phyloP scores from a whole-genome alignment of 1,284 basidiomycete genomes.

The Peniophora sp. region DNA sequence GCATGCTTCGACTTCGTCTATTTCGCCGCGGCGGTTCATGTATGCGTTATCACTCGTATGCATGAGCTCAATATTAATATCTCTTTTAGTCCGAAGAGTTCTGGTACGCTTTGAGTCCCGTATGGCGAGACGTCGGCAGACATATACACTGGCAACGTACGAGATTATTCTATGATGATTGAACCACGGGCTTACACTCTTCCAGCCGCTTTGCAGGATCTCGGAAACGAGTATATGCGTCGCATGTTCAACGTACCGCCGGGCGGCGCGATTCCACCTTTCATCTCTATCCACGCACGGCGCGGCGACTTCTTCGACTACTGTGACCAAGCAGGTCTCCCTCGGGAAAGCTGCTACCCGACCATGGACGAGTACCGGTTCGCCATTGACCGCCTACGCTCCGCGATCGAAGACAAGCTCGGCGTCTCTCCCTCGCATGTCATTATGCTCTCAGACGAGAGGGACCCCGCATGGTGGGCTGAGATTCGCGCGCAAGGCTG shows the following conservation, averaged over 20 bases:
- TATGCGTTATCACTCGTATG: conserved; percentile 10
- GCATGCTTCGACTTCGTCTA: conserved; percentile 50
- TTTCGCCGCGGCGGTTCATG: conserved; percentile 31
- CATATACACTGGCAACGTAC: conserved; percentile 21
- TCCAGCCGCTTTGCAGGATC: conserved; percentile 18
- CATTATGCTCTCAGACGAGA: conserved; percentile 69
- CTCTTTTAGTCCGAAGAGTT: conserved; percentile 30
- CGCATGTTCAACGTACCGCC: conserved; percentile 29
- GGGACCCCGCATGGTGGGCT: conserved; percentile 57
- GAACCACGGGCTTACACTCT: too few relatives aligned
- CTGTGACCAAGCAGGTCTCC: conserved; percentile 29
- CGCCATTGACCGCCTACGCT: conserved; percentile 55
- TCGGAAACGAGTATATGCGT: conserved; percentile 33
- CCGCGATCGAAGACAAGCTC: conserved; percentile 40
- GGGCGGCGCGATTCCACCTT: conserved; percentile 24
- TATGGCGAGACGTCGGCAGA: conserved; percentile 39
- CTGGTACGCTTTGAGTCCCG: conserved; percentile 36
- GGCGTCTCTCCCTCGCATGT: conserved; percentile 45
- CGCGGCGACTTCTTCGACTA: conserved; percentile 53
- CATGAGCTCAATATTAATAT: conserved; percentile 2
- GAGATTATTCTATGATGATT: too few relatives aligned
- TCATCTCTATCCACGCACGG: conserved; percentile 43
- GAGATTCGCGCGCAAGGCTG: conserved; percentile 52
- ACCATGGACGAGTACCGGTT: conserved; percentile 51
- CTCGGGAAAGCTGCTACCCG: conserved; percentile 53